Conservation (phyloP, 352 stramenopile genomes). For the Phytophthora fragariaefolia region DNA sequence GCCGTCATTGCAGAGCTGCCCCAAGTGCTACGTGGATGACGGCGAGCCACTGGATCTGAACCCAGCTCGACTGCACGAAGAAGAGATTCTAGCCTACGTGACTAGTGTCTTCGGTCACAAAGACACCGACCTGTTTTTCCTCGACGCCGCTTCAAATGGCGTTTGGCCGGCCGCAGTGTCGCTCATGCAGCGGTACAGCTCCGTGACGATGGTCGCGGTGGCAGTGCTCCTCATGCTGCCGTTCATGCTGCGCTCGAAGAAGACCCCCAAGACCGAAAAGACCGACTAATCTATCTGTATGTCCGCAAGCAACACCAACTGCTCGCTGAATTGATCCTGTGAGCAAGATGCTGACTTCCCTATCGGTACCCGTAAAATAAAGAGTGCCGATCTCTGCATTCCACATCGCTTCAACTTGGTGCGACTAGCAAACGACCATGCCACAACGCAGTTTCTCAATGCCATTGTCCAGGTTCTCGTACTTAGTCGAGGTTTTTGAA, state of each 20-base stretch:
- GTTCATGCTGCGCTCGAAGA: constrained; percentile 37
- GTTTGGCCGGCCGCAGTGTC: constrained; percentile 39
- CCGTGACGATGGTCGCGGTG: constrained; percentile 35
- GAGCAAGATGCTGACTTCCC: background rate
- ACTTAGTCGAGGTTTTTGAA: background rate
- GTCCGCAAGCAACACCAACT: background rate
- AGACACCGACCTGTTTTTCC: constrained; percentile 50
- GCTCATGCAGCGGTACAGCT: constrained; percentile 47
- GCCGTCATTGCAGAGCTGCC: constrained; percentile 53
- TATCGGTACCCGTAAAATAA: constrained; percentile 8
- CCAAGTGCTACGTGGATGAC: constrained; percentile 59
- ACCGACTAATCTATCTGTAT: constrained; percentile 27
- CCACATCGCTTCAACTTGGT: constrained; percentile 8
- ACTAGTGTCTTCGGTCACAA: constrained; percentile 60
- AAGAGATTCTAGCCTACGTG: constrained; percentile 58
- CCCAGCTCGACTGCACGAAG: constrained; percentile 46
- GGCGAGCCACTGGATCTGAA: constrained; percentile 55
- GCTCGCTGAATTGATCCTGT: constrained; percentile 1
- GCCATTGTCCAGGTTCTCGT: background rate
- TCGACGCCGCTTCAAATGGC: constrained; percentile 57
- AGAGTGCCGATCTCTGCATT: background rate
- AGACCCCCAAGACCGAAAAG: constrained; percentile 27
- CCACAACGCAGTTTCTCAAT: background rate
- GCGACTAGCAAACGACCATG: background rate
- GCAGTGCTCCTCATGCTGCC: constrained; percentile 32